Conservation (phyloP, 495 filamentous ascomycete species). For the Talaromyces proteolyticus region DNA sequence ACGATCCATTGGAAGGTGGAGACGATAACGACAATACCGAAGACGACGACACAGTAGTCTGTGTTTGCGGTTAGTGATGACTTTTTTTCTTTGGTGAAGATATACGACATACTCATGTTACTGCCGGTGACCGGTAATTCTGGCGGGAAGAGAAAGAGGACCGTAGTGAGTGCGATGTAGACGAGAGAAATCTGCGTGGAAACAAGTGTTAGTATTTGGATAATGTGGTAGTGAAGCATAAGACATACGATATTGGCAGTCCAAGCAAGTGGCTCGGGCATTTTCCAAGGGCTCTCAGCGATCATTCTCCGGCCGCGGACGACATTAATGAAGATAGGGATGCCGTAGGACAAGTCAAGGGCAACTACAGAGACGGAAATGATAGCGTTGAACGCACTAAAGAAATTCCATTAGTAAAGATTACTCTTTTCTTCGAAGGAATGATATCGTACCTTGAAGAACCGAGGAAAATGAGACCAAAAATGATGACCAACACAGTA, state of each 20-base stretch:
- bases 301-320: slow-evolving; percentile 59
- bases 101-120: slow-evolving; percentile 66
- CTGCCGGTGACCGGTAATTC: slow-evolving; percentile 56
- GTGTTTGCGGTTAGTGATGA: not conserved
- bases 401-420: slow-evolving; percentile 2
- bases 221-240: slow-evolving; percentile 18
- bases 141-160: slow-evolving; percentile 74
- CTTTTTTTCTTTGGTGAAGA: not conserved
- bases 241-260: slow-evolving; percentile 47
- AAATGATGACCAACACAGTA: slow-evolving; percentile 55
- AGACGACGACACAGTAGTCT: slow-evolving; percentile 68
- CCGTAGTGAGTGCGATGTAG: slow-evolving; percentile 63
- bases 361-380: slow-evolving; percentile 66
- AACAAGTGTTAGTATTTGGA: slow-evolving; percentile 11
- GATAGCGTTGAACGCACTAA: slow-evolving; percentile 55
- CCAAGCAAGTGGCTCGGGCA: slow-evolving; percentile 56
- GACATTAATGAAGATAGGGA: slow-evolving; percentile 64
- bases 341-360: slow-evolving; percentile 65
- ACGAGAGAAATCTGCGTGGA: slow-evolving; percentile 49
- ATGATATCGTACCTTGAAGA: slow-evolving; percentile 43
- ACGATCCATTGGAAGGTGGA: slow-evolving; percentile 62
- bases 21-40: slow-evolving; percentile 62
- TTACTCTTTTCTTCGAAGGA: too few relatives aligned
- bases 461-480: slow-evolving; percentile 71
- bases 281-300: slow-evolving; percentile 55